Conservation (phyloP, 768 basidiomycete species). For the Strobilomyces dryophilus region DNA sequence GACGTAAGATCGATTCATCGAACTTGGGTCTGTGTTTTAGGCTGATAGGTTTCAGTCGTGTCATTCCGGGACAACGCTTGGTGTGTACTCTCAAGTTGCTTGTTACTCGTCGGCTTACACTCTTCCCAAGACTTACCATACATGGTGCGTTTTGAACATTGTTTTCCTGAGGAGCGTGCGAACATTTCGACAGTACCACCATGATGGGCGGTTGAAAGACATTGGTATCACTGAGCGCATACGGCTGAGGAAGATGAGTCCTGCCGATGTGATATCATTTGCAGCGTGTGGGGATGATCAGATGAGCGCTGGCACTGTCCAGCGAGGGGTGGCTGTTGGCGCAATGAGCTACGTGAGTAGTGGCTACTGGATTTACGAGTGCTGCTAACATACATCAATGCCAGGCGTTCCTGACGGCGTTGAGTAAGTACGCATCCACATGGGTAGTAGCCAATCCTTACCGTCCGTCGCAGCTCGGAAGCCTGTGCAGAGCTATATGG, state of each 20-base stretch:
- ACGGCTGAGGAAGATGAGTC: slow-evolving; percentile 44
- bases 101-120: background rate
- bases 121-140: slow-evolving; percentile 23
- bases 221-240: slow-evolving; percentile 34
- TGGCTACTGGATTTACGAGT: no score
- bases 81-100: slow-evolving; percentile 11
- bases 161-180: background rate
- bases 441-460: background rate
- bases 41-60: slow-evolving; percentile 33
- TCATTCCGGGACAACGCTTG: slow-evolving; percentile 49
- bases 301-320: slow-evolving; percentile 68
- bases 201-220: slow-evolving; percentile 51
- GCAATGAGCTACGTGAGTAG: slow-evolving; percentile 76
- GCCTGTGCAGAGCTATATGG: slow-evolving; percentile 61
- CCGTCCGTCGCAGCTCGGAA: slow-evolving; percentile 33
- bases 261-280: slow-evolving; percentile 81
- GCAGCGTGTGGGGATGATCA: slow-evolving; percentile 69
- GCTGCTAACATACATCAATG: slow-evolving; percentile 1
- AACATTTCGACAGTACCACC: slow-evolving; percentile 44
- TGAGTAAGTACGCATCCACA: slow-evolving; percentile 33
- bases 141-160: slow-evolving; percentile 16
- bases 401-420: slow-evolving; percentile 57
- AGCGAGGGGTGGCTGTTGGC: slow-evolving; percentile 61
- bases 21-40: background rate
- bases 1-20: slow-evolving; percentile 36